phyloP scores from a whole-genome alignment of 108 stramenopile species.

The Craspedostauros australis region DNA sequence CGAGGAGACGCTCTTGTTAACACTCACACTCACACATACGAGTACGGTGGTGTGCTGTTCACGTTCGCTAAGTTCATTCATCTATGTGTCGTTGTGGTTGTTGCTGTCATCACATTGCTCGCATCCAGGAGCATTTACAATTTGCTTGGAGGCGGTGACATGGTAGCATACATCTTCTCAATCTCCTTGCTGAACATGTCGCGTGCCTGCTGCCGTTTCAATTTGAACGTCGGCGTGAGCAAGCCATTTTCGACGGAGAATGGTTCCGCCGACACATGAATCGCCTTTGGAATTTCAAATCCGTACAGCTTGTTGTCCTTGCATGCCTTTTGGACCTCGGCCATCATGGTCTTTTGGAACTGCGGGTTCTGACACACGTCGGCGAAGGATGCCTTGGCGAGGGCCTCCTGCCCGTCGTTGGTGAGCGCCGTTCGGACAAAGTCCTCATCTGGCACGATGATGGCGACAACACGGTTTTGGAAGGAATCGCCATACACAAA shows the following conservation, averaged over 20 bases:
- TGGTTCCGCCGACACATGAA: conserved; percentile 70
- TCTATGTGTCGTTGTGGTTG: too few relatives aligned
- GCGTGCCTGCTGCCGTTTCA: conserved; percentile 82
- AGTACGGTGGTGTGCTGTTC: too few relatives aligned
- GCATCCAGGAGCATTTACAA: too few relatives aligned
- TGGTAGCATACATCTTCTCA: conserved; percentile 70
- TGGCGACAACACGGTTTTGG: conserved; percentile 81
- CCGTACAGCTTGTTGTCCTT: conserved; percentile 80
- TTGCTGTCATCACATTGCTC: too few relatives aligned
- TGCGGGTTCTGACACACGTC: conserved; percentile 65
- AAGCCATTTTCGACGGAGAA: conserved; percentile 82
- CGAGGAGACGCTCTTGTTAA: too few relatives aligned
- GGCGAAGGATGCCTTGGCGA: conserved; percentile 39
- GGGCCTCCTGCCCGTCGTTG: conserved; percentile 12
- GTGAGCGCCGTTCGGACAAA: conserved; percentile 49
- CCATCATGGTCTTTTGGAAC: conserved; percentile 51
- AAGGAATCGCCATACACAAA: conserved; percentile 95
- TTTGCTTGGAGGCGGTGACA: conserved; percentile 43
- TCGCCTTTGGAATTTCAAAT: conserved; percentile 82
- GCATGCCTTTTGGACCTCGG: conserved; percentile 52
- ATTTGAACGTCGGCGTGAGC: conserved; percentile 93
- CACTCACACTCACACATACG: too few relatives aligned
- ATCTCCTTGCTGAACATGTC: conserved; percentile 75
- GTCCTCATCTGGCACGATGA: conserved; percentile 93
- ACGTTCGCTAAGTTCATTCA: too few relatives aligned